These are phyloP conservation scores for Heliamphora exappendiculata DNA, from an alignment of 148 eudicot species.

Conservation along the genomic window DNA sequence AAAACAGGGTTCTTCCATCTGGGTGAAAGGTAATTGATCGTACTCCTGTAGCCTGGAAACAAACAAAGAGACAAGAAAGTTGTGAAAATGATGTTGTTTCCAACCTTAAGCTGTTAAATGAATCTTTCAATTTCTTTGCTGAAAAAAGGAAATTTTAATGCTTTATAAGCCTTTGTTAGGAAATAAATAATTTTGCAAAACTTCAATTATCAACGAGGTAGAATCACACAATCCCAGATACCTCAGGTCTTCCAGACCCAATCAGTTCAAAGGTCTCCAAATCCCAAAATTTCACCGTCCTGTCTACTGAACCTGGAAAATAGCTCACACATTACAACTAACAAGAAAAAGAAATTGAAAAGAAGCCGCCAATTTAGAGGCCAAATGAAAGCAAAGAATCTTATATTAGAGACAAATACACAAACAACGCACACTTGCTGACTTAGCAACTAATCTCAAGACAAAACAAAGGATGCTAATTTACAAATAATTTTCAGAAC, in stretches of 20 bases:
- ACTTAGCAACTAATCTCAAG: background rate
- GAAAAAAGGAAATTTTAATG: background rate
- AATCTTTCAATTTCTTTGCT: background rate
- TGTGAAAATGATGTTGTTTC: background rate
- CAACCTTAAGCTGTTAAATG: background rate
- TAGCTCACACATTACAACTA: background rate
- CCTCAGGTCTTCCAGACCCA: constrained; percentile 91
- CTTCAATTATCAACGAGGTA: background rate
- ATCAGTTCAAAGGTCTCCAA: constrained; percentile 97
- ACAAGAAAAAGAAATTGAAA: constrained; percentile 1
- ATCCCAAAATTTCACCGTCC: constrained; percentile 96
- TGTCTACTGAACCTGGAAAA: constrained; percentile 86
- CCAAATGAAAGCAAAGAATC: background rate
- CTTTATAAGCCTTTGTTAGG: background rate
- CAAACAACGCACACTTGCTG: background rate
- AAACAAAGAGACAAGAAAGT: constrained; percentile 9
- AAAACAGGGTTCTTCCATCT: constrained; percentile 88
- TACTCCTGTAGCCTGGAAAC: constrained; percentile 70
- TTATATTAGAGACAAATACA: too few relatives aligned
- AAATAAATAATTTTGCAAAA: background rate
- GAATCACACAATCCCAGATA: constrained; percentile 20
- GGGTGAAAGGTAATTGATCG: constrained; percentile 79
- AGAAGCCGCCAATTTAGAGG: constrained; percentile 1
- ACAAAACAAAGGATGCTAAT: background rate
- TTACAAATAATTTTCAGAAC: background rate